Evolutionary conservation across 345 rosid species (phyloP).

Genomic region (Hibiscus mutabilis): DNA sequence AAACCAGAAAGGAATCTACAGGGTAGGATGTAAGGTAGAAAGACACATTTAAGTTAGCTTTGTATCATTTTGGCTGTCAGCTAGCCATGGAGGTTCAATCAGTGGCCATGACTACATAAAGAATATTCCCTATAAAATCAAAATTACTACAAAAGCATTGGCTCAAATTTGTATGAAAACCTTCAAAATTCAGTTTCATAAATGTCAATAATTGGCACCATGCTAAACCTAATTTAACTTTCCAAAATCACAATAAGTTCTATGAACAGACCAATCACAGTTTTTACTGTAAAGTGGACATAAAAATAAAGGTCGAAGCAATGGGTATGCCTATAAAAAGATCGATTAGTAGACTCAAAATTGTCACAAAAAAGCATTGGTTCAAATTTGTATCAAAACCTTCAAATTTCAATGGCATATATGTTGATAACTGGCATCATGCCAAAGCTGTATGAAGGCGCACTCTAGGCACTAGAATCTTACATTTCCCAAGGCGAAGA

Average conservation of each 20-base stretch:
- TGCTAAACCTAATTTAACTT: neutral
- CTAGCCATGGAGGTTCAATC: neutral
- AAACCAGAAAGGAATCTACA: neutral
- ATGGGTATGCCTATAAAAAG: too few relatives aligned
- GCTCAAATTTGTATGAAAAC: neutral
- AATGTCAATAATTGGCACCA: neutral
- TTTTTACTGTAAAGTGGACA: too few relatives aligned
- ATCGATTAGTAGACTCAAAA: too few relatives aligned
- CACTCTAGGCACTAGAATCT: too few relatives aligned
- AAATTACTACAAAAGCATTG: neutral
- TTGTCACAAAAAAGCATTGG: too few relatives aligned
- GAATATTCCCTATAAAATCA: neutral
- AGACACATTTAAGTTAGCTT: neutral
- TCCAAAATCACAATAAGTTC: neutral
- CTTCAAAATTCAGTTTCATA: neutral
- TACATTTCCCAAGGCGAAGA: too few relatives aligned
- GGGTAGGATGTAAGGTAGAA: neutral
- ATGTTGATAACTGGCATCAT: too few relatives aligned
- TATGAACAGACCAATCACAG: too few relatives aligned
- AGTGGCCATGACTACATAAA: neutral
- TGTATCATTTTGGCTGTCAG: neutral
- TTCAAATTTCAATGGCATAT: too few relatives aligned
- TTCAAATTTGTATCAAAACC: too few relatives aligned
- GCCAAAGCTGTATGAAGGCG: too few relatives aligned
- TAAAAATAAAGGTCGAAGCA: too few relatives aligned